These are phyloP conservation scores for Penicillium freii DNA, from an alignment of 2,329 filamentous ascomycete genomes.

Conservation along the genomic window DNA sequence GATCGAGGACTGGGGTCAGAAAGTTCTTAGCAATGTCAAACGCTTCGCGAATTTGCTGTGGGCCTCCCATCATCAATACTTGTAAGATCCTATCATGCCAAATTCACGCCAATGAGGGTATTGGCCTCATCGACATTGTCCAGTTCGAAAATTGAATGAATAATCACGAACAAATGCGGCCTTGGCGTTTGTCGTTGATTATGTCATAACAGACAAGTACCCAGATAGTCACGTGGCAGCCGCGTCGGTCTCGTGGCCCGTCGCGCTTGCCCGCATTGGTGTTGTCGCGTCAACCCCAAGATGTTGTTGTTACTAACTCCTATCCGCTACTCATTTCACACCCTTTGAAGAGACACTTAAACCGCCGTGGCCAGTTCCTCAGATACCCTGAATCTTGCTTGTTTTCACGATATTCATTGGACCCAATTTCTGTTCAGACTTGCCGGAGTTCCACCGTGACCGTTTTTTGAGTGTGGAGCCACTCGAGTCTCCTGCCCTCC, in stretches of 20 bases:
- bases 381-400: constrained; percentile 5
- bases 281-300: neutral
- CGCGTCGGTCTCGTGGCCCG: constrained; percentile 19
- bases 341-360: neutral
- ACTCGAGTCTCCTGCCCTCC: constrained; percentile 39
- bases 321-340: constrained; percentile 11
- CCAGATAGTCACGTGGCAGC: neutral
- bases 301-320: neutral
- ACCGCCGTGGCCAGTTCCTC: constrained; percentile 4
- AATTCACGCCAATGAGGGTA: neutral
- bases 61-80: constrained; percentile 30
- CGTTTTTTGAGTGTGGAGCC: constrained; percentile 25
- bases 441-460: constrained; percentile 8
- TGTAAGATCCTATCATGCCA: neutral
- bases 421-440: constrained; percentile 17
- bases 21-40: constrained; percentile 39
- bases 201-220: neutral
- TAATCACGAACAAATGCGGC: constrained; percentile 1
- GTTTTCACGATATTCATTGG: constrained; percentile 11
- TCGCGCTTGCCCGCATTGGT: neutral
- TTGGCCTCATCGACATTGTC: neutral
- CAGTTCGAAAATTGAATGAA: constrained; percentile 1
- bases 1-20: constrained; percentile 40
- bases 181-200: constrained; percentile 3
- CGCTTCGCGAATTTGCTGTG: constrained; percentile 25